Evolutionary conservation across 805 yeast genomes (phyloP).

Genomic region (Sugiyamaella floridensis): DNA sequence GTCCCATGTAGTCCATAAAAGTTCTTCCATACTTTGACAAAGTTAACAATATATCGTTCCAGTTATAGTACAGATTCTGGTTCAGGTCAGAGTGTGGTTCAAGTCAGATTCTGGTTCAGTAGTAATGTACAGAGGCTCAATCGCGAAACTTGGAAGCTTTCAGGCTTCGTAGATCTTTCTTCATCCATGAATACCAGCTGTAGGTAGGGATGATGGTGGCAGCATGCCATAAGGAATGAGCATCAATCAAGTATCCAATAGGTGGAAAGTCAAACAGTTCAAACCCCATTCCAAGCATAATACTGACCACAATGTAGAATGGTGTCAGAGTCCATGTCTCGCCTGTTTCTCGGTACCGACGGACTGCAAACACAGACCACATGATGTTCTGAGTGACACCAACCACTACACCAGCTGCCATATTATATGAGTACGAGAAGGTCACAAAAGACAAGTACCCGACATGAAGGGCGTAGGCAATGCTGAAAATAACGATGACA

Average conservation of each 20-base stretch:
- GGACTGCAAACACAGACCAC: slow-evolving; percentile 36
- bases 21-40: too few species aligned
- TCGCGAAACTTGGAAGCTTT: slow-evolving; percentile 5
- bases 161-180: slow-evolving; percentile 24
- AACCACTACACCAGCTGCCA: slow-evolving; percentile 77
- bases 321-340: slow-evolving; percentile 45
- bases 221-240: slow-evolving; percentile 92
- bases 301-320: slow-evolving; percentile 42
- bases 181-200: slow-evolving; percentile 56
- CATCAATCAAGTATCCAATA: slow-evolving; percentile 62
- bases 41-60: too few species aligned
- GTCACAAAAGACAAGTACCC: slow-evolving; percentile 52
- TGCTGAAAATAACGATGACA: slow-evolving; percentile 38
- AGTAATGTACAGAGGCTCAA: not conserved
- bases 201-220: slow-evolving; percentile 78
- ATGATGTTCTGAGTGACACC: slow-evolving; percentile 68
- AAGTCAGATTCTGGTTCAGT: too few species aligned
- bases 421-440: slow-evolving; percentile 91
- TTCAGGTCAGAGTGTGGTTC: too few species aligned
- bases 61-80: too few species aligned
- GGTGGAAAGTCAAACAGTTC: slow-evolving; percentile 89
- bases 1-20: too few species aligned
- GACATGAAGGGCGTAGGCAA: slow-evolving; percentile 59
- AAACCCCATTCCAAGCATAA: slow-evolving; percentile 73
- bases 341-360: slow-evolving; percentile 21